These are phyloP conservation scores for Kodamaea neixiangensis DNA, from an alignment of 805 yeast species.

Conservation along the genomic window DNA sequence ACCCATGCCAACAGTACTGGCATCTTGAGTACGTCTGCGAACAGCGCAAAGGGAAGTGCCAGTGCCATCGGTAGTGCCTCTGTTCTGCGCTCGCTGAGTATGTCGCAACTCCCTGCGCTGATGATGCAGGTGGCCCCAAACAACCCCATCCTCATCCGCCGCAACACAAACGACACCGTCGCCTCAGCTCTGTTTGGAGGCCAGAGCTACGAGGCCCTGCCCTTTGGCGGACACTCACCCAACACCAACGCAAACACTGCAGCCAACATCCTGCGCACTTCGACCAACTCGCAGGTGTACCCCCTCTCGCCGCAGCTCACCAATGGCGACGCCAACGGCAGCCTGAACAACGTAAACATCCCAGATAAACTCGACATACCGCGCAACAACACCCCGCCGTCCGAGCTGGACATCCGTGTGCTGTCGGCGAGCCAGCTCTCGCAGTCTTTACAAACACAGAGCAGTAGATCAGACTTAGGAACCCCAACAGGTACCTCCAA, in stretches of 20 bases:
- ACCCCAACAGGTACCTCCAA: background rate
- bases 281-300: slow-evolving; percentile 26
- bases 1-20: slow-evolving; percentile 31
- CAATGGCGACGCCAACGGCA: slow-evolving; percentile 15
- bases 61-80: slow-evolving; percentile 7
- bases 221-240: slow-evolving; percentile 14
- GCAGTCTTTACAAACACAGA: background rate
- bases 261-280: slow-evolving; percentile 19
- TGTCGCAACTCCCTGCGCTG: slow-evolving; percentile 56
- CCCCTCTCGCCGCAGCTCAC: slow-evolving; percentile 22
- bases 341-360: slow-evolving; percentile 2
- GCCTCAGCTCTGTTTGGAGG: slow-evolving; percentile 12
- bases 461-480: background rate
- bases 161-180: slow-evolving; percentile 44
- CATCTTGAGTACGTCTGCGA: slow-evolving; percentile 19
- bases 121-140: slow-evolving; percentile 72
- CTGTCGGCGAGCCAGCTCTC: slow-evolving; percentile 4
- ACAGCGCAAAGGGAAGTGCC: slow-evolving; percentile 9
- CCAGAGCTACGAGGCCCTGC: slow-evolving; percentile 12
- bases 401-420: background rate
- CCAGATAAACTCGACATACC: slow-evolving; percentile 23
- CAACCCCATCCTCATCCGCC: slow-evolving; percentile 66
- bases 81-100: slow-evolving; percentile 2
- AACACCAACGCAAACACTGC: slow-evolving; percentile 7
- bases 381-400: slow-evolving; percentile 1